These are phyloP conservation scores for Colletotrichum godetiae DNA, from an alignment of 2,329 filamentous ascomycete genomes.

Conservation along the genomic window DNA sequence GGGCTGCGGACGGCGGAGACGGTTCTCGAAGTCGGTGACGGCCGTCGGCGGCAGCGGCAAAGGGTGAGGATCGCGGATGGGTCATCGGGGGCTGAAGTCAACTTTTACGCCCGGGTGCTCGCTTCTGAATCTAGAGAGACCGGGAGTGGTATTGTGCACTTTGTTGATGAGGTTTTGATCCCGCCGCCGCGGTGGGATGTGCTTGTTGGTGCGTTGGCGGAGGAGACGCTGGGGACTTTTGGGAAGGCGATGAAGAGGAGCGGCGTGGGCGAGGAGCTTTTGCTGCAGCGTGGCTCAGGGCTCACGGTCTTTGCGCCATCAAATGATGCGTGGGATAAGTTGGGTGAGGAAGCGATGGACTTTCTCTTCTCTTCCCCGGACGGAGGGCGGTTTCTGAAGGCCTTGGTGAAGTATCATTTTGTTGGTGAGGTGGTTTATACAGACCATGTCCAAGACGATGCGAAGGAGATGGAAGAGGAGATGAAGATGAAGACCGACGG, in stretches of 20 bases:
- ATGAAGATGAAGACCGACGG: neutral
- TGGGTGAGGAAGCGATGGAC: neutral
- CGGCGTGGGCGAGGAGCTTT: neutral
- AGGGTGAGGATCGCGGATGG: neutral
- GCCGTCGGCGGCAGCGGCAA: neutral
- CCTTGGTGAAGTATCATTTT: conserved; percentile 23
- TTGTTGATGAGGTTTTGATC: conserved; percentile 27
- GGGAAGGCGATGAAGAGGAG: neutral
- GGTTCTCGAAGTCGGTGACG: neutral
- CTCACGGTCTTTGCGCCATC: conserved; percentile 24
- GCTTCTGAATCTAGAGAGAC: neutral
- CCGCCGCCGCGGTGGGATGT: conserved; percentile 21
- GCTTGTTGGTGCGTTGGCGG: conserved; percentile 13
- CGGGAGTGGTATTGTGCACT: conserved; percentile 11
- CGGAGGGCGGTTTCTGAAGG: neutral
- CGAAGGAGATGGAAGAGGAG: neutral
- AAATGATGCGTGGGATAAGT: conserved; percentile 4
- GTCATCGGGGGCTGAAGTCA: neutral
- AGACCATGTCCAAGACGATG: neutral
- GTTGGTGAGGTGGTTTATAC: neutral
- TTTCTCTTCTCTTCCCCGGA: neutral
- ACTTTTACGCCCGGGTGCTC: conserved; percentile 13
- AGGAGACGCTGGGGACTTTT: neutral
- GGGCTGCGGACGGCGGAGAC: neutral
- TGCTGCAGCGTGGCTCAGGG: neutral